Base-by-base conservation (phyloP, 208 protist species). In the Blechomonas ayalai region DNA sequence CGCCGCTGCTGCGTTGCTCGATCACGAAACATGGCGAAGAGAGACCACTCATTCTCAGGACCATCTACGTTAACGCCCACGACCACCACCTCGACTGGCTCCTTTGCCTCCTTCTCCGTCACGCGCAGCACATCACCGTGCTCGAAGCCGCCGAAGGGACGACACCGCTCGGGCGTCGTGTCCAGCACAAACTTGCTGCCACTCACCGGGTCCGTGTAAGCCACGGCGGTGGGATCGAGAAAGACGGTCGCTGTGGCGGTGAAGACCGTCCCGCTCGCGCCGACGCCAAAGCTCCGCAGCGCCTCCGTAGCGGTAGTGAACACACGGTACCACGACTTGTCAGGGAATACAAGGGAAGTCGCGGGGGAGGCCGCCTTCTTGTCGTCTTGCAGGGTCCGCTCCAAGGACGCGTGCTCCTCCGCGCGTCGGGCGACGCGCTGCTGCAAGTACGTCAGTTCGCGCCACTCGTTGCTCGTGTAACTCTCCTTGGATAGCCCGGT, bases 381-480 rank as follows among this genome's bases (percentile, higher is more conserved):
- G n/a, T 63, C 70, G 0, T 31, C 15, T 23, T 75, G 53, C 5
- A 66, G 56, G 45, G 75, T 37, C 33, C 37, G 58, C 52, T 87
- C 80, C 2, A 82, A 36, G 39, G 39, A 36, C 12, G 77, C 84
- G 3, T 74, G 71, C 4, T 66, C 65, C 15, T 46, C 44, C 10
- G 48, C 84, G 16, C 69, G 59, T 28, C 32, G 41, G 28, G 76
- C 67, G 38, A 92, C 79, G 36, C 66, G 40, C 22, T 71, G 44
- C 28, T 68, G 48, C 35, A 82, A 59, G 57, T 78, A 58, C 36
- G 80, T 26, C 72, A 89, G 80, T 52, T 86, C 73, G 3, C 79
- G 73, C 73, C 72, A 81, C 59, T 90, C 81, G 32, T 52, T 50
- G 10, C 65, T 67, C 7, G 65, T 84, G 66, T 91, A 94, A n/a